phyloP scores from a whole-genome alignment of 2,329 filamentous ascomycete genomes.

The Stagonosporopsis chrysanthemi region DNA sequence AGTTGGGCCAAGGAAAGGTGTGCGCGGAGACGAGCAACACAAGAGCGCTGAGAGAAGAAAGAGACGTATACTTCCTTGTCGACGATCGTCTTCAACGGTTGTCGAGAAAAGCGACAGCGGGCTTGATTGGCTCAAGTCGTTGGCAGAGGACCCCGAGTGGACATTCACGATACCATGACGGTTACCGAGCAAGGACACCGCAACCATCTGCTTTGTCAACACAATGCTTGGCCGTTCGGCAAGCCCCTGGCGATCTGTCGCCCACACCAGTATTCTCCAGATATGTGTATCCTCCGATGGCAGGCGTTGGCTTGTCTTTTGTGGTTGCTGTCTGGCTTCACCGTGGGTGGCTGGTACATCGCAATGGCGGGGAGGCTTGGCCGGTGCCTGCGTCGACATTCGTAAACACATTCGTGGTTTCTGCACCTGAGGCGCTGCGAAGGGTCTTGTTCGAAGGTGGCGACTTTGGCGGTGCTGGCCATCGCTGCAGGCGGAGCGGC shows the following conservation, averaged over 20 bases:
- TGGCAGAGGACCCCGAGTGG: not conserved
- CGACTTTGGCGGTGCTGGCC: not conserved
- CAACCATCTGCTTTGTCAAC: not conserved
- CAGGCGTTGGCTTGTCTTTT: not conserved
- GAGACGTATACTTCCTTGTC: not conserved
- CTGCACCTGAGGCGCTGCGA: not conserved
- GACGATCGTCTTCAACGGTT: not conserved
- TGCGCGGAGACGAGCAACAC: not conserved
- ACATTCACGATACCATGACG: not conserved
- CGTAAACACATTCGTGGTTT: not conserved
- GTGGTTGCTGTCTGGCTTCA: not conserved
- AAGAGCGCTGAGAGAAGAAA: not conserved
- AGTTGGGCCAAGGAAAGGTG: not conserved
- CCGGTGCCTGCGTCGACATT: not conserved
- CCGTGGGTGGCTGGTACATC: not conserved
- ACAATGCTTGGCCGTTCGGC: not conserved
- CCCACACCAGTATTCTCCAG: not conserved
- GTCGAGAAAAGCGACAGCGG: not conserved
- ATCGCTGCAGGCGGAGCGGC: not conserved
- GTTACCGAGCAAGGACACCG: not conserved
- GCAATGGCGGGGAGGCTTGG: not conserved
- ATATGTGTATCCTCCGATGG: not conserved
- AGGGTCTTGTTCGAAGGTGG: not conserved
- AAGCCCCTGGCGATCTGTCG: not conserved
- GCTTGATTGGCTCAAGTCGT: not conserved